Conservation (phyloP, 768 basidiomycete species). For the Pleurotus salmoneostramineus region DNA sequence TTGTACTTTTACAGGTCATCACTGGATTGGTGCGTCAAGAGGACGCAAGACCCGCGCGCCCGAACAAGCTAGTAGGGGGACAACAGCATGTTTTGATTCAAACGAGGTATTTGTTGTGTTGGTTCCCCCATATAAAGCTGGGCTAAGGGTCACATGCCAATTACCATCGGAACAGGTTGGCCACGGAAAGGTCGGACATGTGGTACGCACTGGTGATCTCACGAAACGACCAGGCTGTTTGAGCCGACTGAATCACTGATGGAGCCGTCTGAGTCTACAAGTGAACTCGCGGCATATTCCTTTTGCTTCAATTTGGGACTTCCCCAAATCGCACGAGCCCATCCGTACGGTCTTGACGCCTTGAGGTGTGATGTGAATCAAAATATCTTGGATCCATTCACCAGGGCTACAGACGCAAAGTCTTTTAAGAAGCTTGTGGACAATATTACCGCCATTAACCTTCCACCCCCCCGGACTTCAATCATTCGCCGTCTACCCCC, state of each 20-base stretch:
- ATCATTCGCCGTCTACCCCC: slow-evolving; percentile 9
- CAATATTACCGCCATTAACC: slow-evolving; percentile 9
- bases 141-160: slow-evolving; percentile 6
- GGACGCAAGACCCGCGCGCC: background rate
- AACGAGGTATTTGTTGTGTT: background rate
- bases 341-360: slow-evolving; percentile 12
- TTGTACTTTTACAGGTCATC: background rate
- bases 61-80: slow-evolving; percentile 1
- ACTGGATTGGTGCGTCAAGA: background rate
- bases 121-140: slow-evolving; percentile 3
- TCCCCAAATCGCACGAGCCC: slow-evolving; percentile 21
- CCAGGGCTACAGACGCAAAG: background rate
- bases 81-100: slow-evolving; percentile 1
- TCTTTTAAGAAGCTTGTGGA: slow-evolving; percentile 4
- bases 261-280: slow-evolving; percentile 16
- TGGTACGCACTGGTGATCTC: slow-evolving; percentile 23
- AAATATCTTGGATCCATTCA: slow-evolving; percentile 8
- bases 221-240: slow-evolving; percentile 21
- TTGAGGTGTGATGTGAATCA: slow-evolving; percentile 9
- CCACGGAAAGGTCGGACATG: slow-evolving; percentile 25
- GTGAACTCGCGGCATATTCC: slow-evolving; percentile 23
- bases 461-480: slow-evolving; percentile 13
- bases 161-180: slow-evolving; percentile 6
- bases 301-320: slow-evolving; percentile 14
- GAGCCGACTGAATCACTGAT: slow-evolving; percentile 26